Conservation (phyloP, 345 rosid genomes). For the Eucalyptus urophylla region DNA sequence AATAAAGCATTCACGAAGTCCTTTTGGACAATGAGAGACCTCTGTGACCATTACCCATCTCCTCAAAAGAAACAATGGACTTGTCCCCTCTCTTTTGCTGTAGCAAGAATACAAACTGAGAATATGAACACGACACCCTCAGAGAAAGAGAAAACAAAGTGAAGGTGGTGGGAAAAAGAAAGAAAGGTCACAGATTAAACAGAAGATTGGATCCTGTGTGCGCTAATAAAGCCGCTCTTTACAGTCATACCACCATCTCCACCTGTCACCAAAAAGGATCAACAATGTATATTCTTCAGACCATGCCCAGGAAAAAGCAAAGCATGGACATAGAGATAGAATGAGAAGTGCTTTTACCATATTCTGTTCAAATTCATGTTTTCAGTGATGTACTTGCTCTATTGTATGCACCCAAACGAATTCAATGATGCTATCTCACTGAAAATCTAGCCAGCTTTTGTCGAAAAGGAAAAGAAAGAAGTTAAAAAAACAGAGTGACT, state of each 20-base stretch:
- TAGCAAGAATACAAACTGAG: not conserved
- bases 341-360: not conserved
- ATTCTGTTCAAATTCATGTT: not conserved
- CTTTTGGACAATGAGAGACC: not conserved
- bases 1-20: not conserved
- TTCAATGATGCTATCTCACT: not conserved
- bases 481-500: not conserved
- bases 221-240: slow-evolving; percentile 50
- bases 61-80: not conserved
- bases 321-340: not conserved
- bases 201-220: not conserved
- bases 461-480: not conserved
- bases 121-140: not conserved
- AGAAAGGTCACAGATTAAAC: not conserved
- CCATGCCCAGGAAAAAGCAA: not conserved
- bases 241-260: slow-evolving; percentile 80
- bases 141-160: not conserved
- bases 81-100: not conserved
- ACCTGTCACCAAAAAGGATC: slow-evolving; percentile 26
- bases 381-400: not conserved
- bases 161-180: not conserved
- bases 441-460: not conserved
- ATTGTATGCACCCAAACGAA: not conserved
- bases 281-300: not conserved
- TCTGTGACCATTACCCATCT: not conserved